phyloP scores from a whole-genome alignment of 2,329 filamentous ascomycete genomes.

The Aspergillus oerlinghausenensis region DNA sequence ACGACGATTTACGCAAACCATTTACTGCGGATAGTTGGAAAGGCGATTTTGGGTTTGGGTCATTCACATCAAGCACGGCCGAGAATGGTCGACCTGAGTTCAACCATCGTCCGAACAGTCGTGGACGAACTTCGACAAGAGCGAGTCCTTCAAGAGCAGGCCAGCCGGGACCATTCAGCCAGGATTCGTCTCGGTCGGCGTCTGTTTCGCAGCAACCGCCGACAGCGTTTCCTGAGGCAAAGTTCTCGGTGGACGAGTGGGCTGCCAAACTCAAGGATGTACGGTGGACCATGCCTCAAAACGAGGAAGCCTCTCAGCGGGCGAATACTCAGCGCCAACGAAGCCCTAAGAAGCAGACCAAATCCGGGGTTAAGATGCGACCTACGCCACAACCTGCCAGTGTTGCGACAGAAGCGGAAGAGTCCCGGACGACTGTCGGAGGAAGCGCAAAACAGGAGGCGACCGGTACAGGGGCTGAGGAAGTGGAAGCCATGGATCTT shows the following conservation, averaged over 20 bases:
- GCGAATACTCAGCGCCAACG: conserved; percentile 23
- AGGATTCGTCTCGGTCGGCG: conserved; percentile 15
- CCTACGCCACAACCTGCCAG: conserved; percentile 30
- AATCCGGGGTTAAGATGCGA: conserved; percentile 23
- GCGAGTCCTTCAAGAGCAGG: conserved; percentile 17
- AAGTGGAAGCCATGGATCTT: conserved; percentile 44
- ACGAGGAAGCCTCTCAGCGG: conserved; percentile 22
- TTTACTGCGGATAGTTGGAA: conserved; percentile 43
- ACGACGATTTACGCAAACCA: conserved; percentile 31
- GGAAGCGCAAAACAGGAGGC: conserved; percentile 16
- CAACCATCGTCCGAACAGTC: conserved; percentile 14
- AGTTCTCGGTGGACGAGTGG: conserved; percentile 39
- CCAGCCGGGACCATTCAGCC: conserved; percentile 13
- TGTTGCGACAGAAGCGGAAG: conserved; percentile 38
- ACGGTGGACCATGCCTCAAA: conserved; percentile 29
- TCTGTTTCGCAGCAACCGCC: conserved; percentile 22
- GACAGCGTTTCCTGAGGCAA: conserved; percentile 29
- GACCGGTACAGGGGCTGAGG: conserved; percentile 12
- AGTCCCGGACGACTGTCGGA: conserved; percentile 29
- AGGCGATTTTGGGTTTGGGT: conserved; percentile 32
- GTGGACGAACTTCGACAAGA: conserved; percentile 19
- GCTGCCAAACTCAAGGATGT: conserved; percentile 32
- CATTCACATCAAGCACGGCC: conserved; percentile 30
- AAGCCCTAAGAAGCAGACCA: conserved; percentile 32
- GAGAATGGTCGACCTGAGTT: conserved; percentile 19